A percentile compares a stretch with the other conserved stretches of the same genome.
Conservation (phyloP, 768 basidiomycete species). For the Podaxis sp. region DNA sequence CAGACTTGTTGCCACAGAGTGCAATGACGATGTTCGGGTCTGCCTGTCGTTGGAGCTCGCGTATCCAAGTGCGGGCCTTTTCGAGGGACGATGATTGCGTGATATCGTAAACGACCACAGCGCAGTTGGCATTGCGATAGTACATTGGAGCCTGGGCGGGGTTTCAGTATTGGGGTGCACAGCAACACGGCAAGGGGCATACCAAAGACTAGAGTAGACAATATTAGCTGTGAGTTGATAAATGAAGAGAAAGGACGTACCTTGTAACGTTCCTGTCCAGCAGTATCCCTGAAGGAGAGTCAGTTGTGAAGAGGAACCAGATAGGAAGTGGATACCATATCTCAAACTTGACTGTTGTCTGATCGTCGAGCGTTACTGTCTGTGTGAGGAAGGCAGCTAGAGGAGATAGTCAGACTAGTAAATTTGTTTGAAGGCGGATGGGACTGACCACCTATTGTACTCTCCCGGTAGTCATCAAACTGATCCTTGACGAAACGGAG, state of each 20-base stretch:
- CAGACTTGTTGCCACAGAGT: conserved; percentile 94
- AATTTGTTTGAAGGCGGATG: conserved; percentile 9
- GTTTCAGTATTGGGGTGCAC: conserved; percentile 13
- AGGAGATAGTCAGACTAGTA: conserved; percentile 19
- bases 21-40: conserved; percentile 97
- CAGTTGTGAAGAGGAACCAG: conserved; percentile 12
- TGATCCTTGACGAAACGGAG: conserved; percentile 96
- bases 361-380: conserved; percentile 87
- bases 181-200: conserved; percentile 36
- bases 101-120: conserved; percentile 95
- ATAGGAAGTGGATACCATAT: conserved; percentile 64
- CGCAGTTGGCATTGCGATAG: conserved; percentile 92
- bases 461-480: conserved; percentile 94
- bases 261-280: conserved; percentile 95
- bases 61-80: conserved; percentile 95
- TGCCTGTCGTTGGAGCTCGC: conserved; percentile 95
- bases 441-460: conserved; percentile 79
- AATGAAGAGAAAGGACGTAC: conserved; percentile 33
- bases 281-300: conserved; percentile 72
- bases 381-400: conserved; percentile 98
- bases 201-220: conserved; percentile 35
- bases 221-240: conserved; percentile 16
- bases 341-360: conserved; percentile 95
- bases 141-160: conserved; percentile 83
- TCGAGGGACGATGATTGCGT: conserved; percentile 89